Base-by-base conservation (phyloP, 139 green algal species). In the Micractinium conductrix region DNA sequence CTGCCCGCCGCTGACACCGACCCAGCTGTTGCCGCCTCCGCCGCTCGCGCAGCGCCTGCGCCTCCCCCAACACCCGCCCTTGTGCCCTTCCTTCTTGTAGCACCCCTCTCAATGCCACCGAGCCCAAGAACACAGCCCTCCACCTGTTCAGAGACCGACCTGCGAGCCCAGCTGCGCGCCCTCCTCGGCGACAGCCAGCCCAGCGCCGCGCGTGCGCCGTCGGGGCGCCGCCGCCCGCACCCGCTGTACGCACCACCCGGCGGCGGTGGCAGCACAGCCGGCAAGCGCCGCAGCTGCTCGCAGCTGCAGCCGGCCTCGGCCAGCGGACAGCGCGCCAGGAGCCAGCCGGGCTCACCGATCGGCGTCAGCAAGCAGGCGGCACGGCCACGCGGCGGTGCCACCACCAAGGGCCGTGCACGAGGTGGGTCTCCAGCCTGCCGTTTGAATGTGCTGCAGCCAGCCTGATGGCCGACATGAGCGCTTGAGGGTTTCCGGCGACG, bases 351-450 rank as follows among this genome's bases (percentile, higher is more conserved):
- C 44, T 84, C 79, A 0, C 79, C 79, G 7, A 62, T 24, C 22
- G 79, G 65, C 2, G 8, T 55, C 79, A 78, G 24, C 65, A 84
- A 84, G 58, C 22, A n/a, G n/a, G 40, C 70, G 37, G 22, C 70
- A 62, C 53, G 2, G 53, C 8, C 53, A n/a, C 53, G 26, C 19
- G 7, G 53, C 8, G 26, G 24, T 16, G 53, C 53, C 53, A 19
- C 19, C 53, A 22, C 19, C 6, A 62, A 62, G 53, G 53, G 53
- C 53, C 26, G 5, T 21, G 19, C 30, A 71, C n/a, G n/a, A 71
- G 63, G n/a, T 71, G 2, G 26, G 63, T 10, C n/a, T n/a, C n/a
- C n/a, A n/a, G n/a, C n/a, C n/a, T n/a, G n/a, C n/a, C n/a, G n/a
- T n/a, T n/a, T n/a, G n/a, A n/a, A n/a, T n/a, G n/a, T n/a, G n/a